phyloP scores from a whole-genome alignment of 768 basidiomycete genomes.

The Terana coerulea region DNA sequence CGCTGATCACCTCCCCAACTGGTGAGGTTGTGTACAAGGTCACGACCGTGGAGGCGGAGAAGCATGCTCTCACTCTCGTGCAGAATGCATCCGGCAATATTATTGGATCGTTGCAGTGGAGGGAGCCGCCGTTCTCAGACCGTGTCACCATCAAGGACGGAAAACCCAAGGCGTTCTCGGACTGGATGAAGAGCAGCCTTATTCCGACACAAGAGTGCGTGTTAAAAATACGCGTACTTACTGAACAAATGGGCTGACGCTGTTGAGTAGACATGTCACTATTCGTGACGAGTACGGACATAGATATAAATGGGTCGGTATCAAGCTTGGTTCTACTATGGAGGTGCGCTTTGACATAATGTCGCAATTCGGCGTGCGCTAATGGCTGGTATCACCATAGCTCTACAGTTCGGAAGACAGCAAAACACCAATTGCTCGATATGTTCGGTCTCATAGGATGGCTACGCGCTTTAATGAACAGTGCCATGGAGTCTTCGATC shows the following conservation, averaged over 20 bases:
- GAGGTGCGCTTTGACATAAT: conserved; percentile 34
- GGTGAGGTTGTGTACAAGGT: conserved; percentile 36
- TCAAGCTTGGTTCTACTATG: conserved; percentile 31
- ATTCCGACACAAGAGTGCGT: conserved; percentile 39
- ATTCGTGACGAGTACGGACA: conserved; percentile 6
- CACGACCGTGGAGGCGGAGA: conserved; percentile 28
- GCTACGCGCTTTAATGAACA: conserved; percentile 6
- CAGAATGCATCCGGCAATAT: conserved; percentile 28
- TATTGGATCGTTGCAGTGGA: conserved; percentile 38
- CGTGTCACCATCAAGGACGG: conserved; percentile 33
- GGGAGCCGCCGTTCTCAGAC: conserved; percentile 35
- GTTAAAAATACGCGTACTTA: background rate
- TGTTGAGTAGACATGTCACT: background rate
- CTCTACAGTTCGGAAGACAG: conserved; percentile 33
- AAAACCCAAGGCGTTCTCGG: conserved; percentile 28
- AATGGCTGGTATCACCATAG: conserved; percentile 16
- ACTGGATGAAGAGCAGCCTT: conserved; percentile 38
- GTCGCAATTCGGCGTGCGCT: background rate
- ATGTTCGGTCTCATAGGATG: conserved; percentile 26
- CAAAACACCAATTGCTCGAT: conserved; percentile 32
- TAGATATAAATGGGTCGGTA: conserved; percentile 40
- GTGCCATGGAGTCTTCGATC: background rate
- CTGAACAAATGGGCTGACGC: background rate
- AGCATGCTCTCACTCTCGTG: conserved; percentile 31
- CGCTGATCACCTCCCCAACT: conserved; percentile 30